Percentiles rank a stretch among this genome's conserved stretches.
phyloP scores from a whole-genome alignment of 2,329 filamentous ascomycete genomes.

The Fusarium pilosicola region DNA sequence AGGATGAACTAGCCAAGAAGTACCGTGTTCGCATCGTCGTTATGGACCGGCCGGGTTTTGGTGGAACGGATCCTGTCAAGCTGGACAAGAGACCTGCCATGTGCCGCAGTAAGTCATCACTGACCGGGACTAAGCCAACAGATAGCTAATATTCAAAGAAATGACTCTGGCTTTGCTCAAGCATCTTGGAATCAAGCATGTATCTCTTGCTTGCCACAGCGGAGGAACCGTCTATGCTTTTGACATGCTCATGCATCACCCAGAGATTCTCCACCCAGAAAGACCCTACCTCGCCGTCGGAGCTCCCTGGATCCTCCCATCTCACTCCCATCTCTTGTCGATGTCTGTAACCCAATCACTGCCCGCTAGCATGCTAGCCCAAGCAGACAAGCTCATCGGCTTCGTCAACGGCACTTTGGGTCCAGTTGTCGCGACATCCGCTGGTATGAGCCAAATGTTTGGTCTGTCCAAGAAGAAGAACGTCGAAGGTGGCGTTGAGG shows the following conservation, averaged over 20 bases:
- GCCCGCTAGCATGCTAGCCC: background rate
- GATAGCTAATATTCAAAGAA: background rate
- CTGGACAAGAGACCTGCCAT: background rate
- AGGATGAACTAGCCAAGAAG: constrained; percentile 15
- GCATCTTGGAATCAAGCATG: constrained; percentile 8
- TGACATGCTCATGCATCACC: constrained; percentile 24
- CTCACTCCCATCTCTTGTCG: background rate
- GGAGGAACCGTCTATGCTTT: constrained; percentile 27
- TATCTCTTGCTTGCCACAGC: constrained; percentile 18
- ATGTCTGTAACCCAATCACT: constrained; percentile 12
- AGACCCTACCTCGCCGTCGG: constrained; percentile 15
- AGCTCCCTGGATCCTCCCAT: constrained; percentile 14
- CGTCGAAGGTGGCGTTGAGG: background rate
- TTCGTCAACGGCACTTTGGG: constrained; percentile 14
- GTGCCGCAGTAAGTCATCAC: constrained; percentile 10
- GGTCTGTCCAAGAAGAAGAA: background rate
- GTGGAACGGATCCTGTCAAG: constrained; percentile 9
- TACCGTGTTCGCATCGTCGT: constrained; percentile 12
- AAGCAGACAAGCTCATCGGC: constrained; percentile 19
- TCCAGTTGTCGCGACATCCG: constrained; percentile 7
- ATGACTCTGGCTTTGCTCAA: constrained; percentile 5
- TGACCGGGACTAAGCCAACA: fast-evolving
- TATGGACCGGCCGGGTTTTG: constrained; percentile 19
- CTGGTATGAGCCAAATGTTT: constrained; percentile 17
- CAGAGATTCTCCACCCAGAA: constrained; percentile 20